Percentiles rank a stretch among this genome's conserved stretches.
Evolutionary conservation across 805 yeast genomes (phyloP).

Genomic region (Tetrapisispora iriomotensis): DNA sequence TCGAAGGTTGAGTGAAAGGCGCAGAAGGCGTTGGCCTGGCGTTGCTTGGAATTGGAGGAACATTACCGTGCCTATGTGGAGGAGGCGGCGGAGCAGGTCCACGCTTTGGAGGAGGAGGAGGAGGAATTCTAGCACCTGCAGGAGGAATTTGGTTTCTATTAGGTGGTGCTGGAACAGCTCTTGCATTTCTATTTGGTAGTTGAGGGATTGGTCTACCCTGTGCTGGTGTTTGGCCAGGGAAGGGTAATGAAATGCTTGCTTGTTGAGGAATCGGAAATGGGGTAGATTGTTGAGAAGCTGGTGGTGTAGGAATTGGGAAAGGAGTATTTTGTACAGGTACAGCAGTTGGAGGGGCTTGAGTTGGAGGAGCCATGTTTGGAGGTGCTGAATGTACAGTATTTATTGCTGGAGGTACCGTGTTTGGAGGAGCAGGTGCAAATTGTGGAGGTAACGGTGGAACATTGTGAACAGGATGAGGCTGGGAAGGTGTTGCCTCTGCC

Average conservation of each 20-base stretch:
- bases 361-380: constrained; percentile 5
- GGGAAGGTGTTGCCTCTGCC: constrained; percentile 10
- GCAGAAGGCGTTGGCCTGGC: too few relatives aligned
- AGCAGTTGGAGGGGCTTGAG: constrained; percentile 2
- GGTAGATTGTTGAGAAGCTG: constrained; percentile 3
- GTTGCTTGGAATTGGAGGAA: too few relatives aligned
- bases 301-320: constrained; percentile 12
- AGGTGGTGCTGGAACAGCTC: constrained; percentile 7
- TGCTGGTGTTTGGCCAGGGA: constrained; percentile 4
- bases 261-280: constrained; percentile 7
- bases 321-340: constrained; percentile 8
- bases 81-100: constrained; percentile 27
- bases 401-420: constrained; percentile 1
- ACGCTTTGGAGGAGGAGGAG: constrained; percentile 23
- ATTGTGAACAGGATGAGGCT: constrained; percentile 13
- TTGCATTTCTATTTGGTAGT: constrained; percentile 9
- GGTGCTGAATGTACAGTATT: constrained; percentile 6
- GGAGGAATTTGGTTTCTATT: constrained; percentile 3
- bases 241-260: constrained; percentile 4
- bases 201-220: constrained; percentile 15
- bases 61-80: constrained; percentile 17
- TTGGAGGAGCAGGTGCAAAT: constrained; percentile 5
- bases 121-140: constrained; percentile 6
- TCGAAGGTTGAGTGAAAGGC: constrained; percentile 6
- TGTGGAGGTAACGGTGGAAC: constrained; percentile 19